Evolutionary conservation across 176 grass and related monocot species (phyloP), one percentile per base, ranked within the genome.

Genomic region (Otatea glauca): DNA sequence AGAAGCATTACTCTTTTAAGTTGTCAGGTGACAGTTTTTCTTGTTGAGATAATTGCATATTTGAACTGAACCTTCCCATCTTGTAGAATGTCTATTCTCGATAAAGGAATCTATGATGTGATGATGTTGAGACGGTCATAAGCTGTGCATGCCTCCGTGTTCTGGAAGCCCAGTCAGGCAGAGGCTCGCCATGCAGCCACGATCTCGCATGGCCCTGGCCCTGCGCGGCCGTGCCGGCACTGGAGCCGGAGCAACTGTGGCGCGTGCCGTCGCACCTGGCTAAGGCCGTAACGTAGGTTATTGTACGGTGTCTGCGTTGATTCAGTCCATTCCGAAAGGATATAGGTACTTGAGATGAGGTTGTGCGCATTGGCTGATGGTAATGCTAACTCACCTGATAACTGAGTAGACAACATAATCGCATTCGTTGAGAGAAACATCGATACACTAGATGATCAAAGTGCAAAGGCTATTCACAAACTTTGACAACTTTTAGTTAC

Each of bases 1-100:
- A 87, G 75, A 48, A 68, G 68, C 53, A 42, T 34, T 38, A 72
- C 50, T 79, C 29, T 72, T 44, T 17, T 35, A 70, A 35, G 44
- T 32, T 44, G 16, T 41, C 35, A 43, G 60, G 61, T 13, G n/a
- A 66, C 68, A 59, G 35, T 69, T 66, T 15, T 73, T 50, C 24
- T 6, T 44, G 23, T 72, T 68, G 18, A 67, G 29, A 34, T 24
- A 14, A 54, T 16, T 73, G 37, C 32, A 37, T 65, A 27, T 72
- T 72, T 44, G 62, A 18, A 82, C 47, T 35, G 53, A 18, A 82
- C 38, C 44, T 75, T 47, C n/a, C 58, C 41, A 65, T 47, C 9
- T 21, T 20, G 20, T 47, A 34, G 24, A 5, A 17, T 47, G 58
- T 21, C 16, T 17, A 7, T 54, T 81, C 12, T 20, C 48, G 44